Conservation (phyloP, 2,329 filamentous ascomycete genomes). For the Hyphodiscus sp. region DNA sequence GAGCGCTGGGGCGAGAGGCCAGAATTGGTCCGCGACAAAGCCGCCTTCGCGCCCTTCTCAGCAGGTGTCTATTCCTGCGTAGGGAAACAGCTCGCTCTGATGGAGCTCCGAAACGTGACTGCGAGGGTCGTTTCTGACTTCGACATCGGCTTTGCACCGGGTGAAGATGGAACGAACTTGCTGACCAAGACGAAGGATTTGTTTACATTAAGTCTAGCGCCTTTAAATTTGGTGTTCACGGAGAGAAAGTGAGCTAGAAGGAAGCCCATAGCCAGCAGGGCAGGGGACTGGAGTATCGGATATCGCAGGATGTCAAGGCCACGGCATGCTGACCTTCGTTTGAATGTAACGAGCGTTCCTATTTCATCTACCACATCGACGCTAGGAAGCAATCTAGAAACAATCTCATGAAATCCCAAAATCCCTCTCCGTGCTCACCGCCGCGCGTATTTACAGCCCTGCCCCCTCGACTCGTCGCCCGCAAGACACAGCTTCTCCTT, state of each 20-base stretch:
- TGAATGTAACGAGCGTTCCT: too few species aligned
- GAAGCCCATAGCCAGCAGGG: too few species aligned
- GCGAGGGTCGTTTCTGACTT: conserved; percentile 2
- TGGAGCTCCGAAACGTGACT: conserved; percentile 3
- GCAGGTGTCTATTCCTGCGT: conserved; percentile 15
- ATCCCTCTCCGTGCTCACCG: too few species aligned
- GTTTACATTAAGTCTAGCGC: neutral
- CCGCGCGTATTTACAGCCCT: too few species aligned
- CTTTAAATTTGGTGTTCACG: conserved; percentile 1
- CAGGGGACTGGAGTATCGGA: too few species aligned
- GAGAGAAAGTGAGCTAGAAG: neutral
- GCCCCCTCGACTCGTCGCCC: too few species aligned
- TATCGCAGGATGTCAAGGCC: too few species aligned
- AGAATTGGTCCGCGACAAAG: conserved; percentile 18
- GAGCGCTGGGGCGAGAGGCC: conserved; percentile 20
- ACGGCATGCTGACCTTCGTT: too few species aligned
- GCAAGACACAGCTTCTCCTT: too few species aligned
- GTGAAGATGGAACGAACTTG: conserved; percentile 1
- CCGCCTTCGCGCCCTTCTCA: conserved; percentile 26
- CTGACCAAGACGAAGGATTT: conserved; percentile 2
- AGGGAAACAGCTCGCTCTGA: conserved; percentile 5
- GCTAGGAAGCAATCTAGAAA: too few species aligned
- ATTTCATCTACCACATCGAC: too few species aligned
- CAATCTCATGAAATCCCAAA: too few species aligned
- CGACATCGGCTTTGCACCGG: conserved; percentile 4